Evolutionary conservation across 2,329 filamentous ascomycete genomes (phyloP).

Genomic region (Alternaria triticimaculans): DNA sequence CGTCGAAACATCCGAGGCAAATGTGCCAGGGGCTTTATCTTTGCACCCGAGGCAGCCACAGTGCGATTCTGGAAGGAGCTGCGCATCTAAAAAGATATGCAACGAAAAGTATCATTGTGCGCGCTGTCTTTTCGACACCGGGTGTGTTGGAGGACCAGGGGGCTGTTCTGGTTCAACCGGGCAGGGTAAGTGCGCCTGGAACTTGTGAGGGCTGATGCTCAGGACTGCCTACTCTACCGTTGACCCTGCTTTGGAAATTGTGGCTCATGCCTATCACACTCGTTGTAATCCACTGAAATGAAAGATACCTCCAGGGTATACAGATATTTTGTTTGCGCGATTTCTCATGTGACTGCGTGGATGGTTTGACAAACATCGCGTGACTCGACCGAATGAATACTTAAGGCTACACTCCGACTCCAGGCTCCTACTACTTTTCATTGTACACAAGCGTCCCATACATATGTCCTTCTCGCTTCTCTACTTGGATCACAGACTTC

Average conservation of each 20-base stretch:
- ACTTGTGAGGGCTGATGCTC: neutral
- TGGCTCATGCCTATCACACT: neutral
- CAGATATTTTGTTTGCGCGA: neutral
- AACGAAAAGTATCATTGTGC: no score
- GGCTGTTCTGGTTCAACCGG: no score
- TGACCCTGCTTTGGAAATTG: neutral
- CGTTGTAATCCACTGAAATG: neutral
- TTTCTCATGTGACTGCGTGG: neutral
- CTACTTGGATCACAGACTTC: neutral
- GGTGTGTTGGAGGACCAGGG: no score
- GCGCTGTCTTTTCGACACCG: no score
- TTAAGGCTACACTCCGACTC: neutral
- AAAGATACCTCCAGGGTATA: neutral
- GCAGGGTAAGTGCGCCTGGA: neutral
- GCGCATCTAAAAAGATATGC: no score
- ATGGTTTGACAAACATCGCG: neutral
- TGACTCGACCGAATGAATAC: neutral
- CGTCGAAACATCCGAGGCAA: neutral
- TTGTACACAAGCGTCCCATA: neutral
- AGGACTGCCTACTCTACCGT: neutral
- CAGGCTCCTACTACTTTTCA: neutral
- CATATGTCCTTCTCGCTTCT: neutral
- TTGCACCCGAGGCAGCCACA: neutral
- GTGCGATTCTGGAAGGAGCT: no score
- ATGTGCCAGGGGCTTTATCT: fast-evolving